phyloP scores from a whole-genome alignment of 2,329 filamentous ascomycete species.

The Chaetomiaceae sp. region DNA sequence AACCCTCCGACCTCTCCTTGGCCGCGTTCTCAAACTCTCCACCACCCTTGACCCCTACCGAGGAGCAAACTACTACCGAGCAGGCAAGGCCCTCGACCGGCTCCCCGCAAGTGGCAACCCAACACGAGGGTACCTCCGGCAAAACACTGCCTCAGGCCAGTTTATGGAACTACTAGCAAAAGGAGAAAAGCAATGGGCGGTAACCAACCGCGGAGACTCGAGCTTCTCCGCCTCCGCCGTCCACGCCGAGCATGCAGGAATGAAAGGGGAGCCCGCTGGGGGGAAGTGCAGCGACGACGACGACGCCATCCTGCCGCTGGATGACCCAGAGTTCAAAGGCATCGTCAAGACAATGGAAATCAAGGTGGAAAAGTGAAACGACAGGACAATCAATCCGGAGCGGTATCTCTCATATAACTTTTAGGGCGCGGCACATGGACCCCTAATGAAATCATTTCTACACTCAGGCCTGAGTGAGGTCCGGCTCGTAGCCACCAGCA shows the following conservation, averaged over 20 bases:
- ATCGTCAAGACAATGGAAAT: conserved; percentile 25
- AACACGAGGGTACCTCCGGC: conserved; percentile 8
- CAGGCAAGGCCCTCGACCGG: conserved; percentile 23
- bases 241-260: not conserved
- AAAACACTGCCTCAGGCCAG: conserved; percentile 12
- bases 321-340: conserved; percentile 13
- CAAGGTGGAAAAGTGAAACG: conserved; percentile 20
- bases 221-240: conserved; percentile 3
- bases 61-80: conserved; percentile 26
- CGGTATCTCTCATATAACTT: too few relatives aligned
- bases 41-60: conserved; percentile 20
- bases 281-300: conserved; percentile 5
- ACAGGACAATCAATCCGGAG: too few relatives aligned
- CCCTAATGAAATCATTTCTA: too few relatives aligned
- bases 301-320: conserved; percentile 9
- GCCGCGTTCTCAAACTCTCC: conserved; percentile 19
- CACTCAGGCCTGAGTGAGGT: too few relatives aligned
- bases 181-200: conserved; percentile 3
- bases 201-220: conserved; percentile 2
- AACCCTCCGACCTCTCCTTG: conserved; percentile 28
- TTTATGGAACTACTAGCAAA: conserved; percentile 12
- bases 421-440: too few relatives aligned
- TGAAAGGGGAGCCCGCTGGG: not conserved
- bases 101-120: conserved; percentile 12
- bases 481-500: too few relatives aligned